phyloP scores from a whole-genome alignment of 1,284 basidiomycete species.

The Leccinum solheimii region DNA sequence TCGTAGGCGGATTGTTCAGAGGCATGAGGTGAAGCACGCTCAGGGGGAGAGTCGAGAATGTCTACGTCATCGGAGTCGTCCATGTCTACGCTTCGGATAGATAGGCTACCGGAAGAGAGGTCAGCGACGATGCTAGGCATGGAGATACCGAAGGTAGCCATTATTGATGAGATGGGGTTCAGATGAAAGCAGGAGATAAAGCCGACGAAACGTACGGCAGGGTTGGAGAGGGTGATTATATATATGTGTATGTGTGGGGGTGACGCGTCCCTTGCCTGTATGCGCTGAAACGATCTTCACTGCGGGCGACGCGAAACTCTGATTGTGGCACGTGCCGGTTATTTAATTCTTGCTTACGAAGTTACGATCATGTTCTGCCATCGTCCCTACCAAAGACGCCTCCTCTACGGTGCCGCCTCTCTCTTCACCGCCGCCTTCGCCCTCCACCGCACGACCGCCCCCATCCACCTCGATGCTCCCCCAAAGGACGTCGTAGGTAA shows the following conservation, averaged over 20 bases:
- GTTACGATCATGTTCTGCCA: conserved; percentile 20
- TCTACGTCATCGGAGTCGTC: conserved; percentile 35
- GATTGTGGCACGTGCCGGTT: conserved; percentile 20
- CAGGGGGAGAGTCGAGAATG: conserved; percentile 34
- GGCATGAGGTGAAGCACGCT: conserved; percentile 22
- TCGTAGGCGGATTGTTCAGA: conserved; percentile 42
- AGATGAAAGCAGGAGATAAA: conserved; percentile 26
- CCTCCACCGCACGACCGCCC: conserved; percentile 21
- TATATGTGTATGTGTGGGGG: conserved; percentile 5
- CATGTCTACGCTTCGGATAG: conserved; percentile 33
- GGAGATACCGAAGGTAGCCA: conserved; percentile 26
- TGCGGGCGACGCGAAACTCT: neutral
- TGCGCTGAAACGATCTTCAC: conserved; percentile 1
- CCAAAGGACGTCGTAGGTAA: conserved; percentile 26
- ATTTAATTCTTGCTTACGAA: neutral
- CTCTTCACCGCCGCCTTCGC: conserved; percentile 36
- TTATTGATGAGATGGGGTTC: conserved; percentile 13
- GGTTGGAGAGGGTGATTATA: conserved; percentile 15
- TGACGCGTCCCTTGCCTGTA: conserved; percentile 33
- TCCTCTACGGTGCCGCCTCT: conserved; percentile 34
- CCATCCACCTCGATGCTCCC: conserved; percentile 43
- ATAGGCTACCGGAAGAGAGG: conserved; percentile 26
- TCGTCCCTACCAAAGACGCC: conserved; percentile 7
- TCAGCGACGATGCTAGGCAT: conserved; percentile 32
- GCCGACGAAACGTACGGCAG: conserved; percentile 31